Conservation (phyloP, 345 rosid genomes). For the Leavenworthia alabamica region DNA sequence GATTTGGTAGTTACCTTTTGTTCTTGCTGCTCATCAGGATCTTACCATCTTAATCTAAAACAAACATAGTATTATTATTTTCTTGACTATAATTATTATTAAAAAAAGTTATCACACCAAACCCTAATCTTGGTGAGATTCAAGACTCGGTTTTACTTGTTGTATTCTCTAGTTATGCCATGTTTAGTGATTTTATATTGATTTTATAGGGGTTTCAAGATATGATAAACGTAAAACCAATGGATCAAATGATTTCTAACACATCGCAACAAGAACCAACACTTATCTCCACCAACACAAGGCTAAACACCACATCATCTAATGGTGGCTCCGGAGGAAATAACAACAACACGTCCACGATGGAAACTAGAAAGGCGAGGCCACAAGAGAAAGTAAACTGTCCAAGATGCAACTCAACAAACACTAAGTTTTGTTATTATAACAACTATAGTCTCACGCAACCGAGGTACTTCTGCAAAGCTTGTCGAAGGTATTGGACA, state of each 20-base stretch:
- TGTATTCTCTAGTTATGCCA: background rate
- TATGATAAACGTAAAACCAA: slow-evolving; percentile 28
- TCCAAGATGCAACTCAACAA: slow-evolving; percentile 77
- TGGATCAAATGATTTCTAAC: slow-evolving; percentile 31
- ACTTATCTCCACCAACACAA: slow-evolving; percentile 24
- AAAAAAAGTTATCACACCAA: background rate
- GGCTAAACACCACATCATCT: slow-evolving; percentile 17
- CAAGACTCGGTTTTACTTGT: background rate
- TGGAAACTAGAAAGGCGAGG: slow-evolving; percentile 28
- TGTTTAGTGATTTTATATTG: background rate
- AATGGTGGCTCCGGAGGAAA: slow-evolving; percentile 15
- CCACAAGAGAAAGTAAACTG: slow-evolving; percentile 61
- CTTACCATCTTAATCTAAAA: background rate
- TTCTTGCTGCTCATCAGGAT: slow-evolving; percentile 31
- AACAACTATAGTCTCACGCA: slow-evolving; percentile 85
- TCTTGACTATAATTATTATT: no score
- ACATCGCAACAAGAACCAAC: slow-evolving; percentile 20
- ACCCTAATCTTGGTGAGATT: slow-evolving; percentile 8
- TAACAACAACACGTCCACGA: slow-evolving; percentile 8
- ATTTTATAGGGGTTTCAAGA: slow-evolving; percentile 29
- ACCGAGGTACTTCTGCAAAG: slow-evolving; percentile 82
- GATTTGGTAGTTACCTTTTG: slow-evolving; percentile 33
- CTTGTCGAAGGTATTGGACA: slow-evolving; percentile 91
- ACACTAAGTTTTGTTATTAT: slow-evolving; percentile 85
- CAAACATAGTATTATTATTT: background rate